These are phyloP conservation scores for Pholiota molesta DNA, from an alignment of 768 basidiomycete genomes.

Conservation along the genomic window DNA sequence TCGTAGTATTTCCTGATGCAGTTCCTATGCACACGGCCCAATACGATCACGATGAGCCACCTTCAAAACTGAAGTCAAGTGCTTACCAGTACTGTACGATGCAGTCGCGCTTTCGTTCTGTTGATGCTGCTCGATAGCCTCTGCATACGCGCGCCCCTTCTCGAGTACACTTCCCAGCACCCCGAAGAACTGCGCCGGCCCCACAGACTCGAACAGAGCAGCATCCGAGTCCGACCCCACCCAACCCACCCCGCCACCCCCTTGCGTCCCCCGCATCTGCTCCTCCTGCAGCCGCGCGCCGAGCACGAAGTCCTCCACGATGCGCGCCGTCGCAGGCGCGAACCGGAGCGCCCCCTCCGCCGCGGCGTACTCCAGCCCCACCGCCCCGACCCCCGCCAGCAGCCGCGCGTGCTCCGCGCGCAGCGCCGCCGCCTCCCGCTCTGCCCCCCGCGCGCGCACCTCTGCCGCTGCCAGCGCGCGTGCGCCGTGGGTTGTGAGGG, in stretches of 20 bases:
- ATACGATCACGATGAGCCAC: too few relatives aligned
- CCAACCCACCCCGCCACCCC: neutral
- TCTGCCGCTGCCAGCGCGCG: neutral
- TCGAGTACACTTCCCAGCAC: neutral
- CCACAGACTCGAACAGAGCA: neutral
- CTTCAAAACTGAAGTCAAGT: too few relatives aligned
- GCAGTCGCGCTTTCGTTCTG: neutral
- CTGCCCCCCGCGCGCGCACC: neutral
- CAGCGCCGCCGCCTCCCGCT: constrained; percentile 3
- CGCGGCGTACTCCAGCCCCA: constrained; percentile 15
- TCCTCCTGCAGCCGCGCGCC: neutral
- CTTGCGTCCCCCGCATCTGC: neutral
- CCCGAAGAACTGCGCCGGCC: neutral
- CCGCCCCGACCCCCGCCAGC: constrained; percentile 5
- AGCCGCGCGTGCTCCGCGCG: constrained; percentile 12
- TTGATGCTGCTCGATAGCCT: neutral
- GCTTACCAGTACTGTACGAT: too few relatives aligned
- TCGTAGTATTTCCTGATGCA: too few relatives aligned
- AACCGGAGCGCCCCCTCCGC: constrained; percentile 10
- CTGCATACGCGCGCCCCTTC: neutral
- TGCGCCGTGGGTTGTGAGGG: neutral
- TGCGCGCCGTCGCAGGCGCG: constrained; percentile 9
- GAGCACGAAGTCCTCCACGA: constrained; percentile 17
- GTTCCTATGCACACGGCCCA: too few relatives aligned
- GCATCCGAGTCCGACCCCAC: neutral